Evolutionary conservation across 1,284 basidiomycete species (phyloP), one percentile per base, ranked within the genome.

Genomic region (Melampsora larici-populina): DNA sequence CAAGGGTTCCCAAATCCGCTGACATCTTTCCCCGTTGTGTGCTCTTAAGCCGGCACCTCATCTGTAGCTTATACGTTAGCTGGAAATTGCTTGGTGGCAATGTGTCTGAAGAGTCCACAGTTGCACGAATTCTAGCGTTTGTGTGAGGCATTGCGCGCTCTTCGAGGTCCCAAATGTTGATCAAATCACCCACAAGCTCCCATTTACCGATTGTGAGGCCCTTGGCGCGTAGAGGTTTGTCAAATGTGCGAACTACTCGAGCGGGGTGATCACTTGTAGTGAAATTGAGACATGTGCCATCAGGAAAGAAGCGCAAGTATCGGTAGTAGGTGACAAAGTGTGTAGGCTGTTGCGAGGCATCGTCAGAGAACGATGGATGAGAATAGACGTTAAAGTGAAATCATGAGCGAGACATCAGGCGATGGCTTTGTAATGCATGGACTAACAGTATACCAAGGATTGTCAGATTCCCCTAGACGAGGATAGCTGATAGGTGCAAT

Each of bases 391-490:
- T 31, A 26, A 26, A 15, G 49, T 26, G 43, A 48, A 29, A 9
- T 6, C 15, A 26, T 48, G 40, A 68, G 24, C 26, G 49, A 1
- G n/a, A 24, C 21, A 51, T 26, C 36, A 18, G 33, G 29, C 21
- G 31, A 33, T 33, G 55, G 26, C 26, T 21, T 18, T 17, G 31
- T n/a, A n/a, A 48, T 24, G 33, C 2, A 15, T 11, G 15, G 13
- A 74, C 71, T 65, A 8, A 74, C 71, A 33, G 71, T 65, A 36
- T 74, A 66, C 71, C 71, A 74, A 49, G 71, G 71, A 55, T 74
- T 74, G 46, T 31, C 26, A 13, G 71, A 74, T 40, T 74, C 71
- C 0, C 71, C 71, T 74, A 74, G 29, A n/a, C 71, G n/a, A 21
- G 71, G 62, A 51, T 74, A 74, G n/a, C 62, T 64, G 7, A 74